These are phyloP conservation scores for Sclerotinia trifoliorum DNA, from an alignment of 2,329 filamentous ascomycete genomes.

Conservation along the genomic window DNA sequence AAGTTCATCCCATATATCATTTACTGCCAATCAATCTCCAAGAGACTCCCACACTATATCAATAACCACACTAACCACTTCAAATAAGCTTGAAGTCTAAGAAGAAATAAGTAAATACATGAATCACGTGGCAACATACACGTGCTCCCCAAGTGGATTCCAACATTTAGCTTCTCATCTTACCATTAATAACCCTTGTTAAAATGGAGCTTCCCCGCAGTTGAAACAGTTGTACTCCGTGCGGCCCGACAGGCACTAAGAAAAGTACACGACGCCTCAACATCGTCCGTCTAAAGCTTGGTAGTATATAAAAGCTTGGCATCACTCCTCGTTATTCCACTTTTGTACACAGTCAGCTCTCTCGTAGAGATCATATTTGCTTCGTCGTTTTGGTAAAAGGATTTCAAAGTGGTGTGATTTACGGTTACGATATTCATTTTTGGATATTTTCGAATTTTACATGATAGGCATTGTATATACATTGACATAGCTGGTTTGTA, in stretches of 20 bases:
- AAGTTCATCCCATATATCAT: too few relatives aligned
- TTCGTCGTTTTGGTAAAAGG: background rate
- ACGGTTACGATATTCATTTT: background rate
- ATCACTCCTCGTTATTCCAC: background rate
- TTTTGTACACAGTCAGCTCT: background rate
- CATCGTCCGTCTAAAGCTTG: background rate
- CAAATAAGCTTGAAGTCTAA: too few relatives aligned
- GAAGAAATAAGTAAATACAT: background rate
- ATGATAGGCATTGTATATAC: background rate
- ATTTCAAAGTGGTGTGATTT: background rate
- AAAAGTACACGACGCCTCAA: background rate
- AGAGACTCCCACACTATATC: too few relatives aligned
- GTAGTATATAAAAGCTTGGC: constrained; percentile 15
- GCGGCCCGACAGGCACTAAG: background rate
- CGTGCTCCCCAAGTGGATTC: background rate
- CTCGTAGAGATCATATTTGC: background rate
- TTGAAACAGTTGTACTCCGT: background rate
- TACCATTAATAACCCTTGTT: background rate
- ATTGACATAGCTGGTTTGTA: constrained; percentile 3
- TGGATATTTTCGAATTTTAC: background rate
- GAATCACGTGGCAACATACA: background rate
- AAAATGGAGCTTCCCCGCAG: background rate
- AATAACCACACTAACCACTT: too few relatives aligned
- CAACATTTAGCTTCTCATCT: constrained; percentile 2
- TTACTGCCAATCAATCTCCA: too few relatives aligned